Evolutionary conservation across 139 green algal genomes (phyloP).

Genomic region (Nannochloris sp.): DNA sequence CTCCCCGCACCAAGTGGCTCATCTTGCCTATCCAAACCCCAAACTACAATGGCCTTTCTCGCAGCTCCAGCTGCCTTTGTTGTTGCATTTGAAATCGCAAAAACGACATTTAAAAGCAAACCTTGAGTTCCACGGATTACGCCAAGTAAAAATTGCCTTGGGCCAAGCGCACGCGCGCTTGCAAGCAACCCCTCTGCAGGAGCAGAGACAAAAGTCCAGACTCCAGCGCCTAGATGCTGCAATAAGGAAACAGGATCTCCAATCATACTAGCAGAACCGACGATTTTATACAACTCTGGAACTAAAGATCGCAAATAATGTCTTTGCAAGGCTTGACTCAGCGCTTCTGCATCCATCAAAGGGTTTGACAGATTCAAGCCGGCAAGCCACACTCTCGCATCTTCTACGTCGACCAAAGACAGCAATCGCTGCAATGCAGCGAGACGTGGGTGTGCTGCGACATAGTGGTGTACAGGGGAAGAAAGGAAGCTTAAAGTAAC

Average conservation of each 20-base stretch:
- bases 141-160: slow-evolving; percentile 21
- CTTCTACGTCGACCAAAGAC: slow-evolving; percentile 62
- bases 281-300: slow-evolving; percentile 54
- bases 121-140: slow-evolving; percentile 19
- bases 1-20: neutral
- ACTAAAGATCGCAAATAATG: slow-evolving; percentile 59
- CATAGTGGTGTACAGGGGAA: slow-evolving; percentile 18
- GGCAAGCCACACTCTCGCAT: slow-evolving; percentile 55
- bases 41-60: slow-evolving; percentile 21
- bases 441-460: neutral
- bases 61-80: slow-evolving; percentile 31
- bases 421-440: slow-evolving; percentile 40
- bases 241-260: slow-evolving; percentile 42
- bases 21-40: slow-evolving; percentile 30
- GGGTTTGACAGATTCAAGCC: slow-evolving; percentile 44
- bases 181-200: slow-evolving; percentile 34
- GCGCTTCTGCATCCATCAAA: slow-evolving; percentile 44
- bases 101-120: slow-evolving; percentile 33
- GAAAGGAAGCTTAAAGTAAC: slow-evolving; percentile 57
- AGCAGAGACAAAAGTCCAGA: slow-evolving; percentile 39
- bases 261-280: slow-evolving; percentile 37
- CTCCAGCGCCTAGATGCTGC: slow-evolving; percentile 41
- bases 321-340: slow-evolving; percentile 45
- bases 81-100: slow-evolving; percentile 42
- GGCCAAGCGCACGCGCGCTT: slow-evolving; percentile 19